Evolutionary conservation across 176 grass and related monocot species (phyloP), one percentile per base, ranked within the genome.

Genomic region (Eragrostis nindensis): DNA sequence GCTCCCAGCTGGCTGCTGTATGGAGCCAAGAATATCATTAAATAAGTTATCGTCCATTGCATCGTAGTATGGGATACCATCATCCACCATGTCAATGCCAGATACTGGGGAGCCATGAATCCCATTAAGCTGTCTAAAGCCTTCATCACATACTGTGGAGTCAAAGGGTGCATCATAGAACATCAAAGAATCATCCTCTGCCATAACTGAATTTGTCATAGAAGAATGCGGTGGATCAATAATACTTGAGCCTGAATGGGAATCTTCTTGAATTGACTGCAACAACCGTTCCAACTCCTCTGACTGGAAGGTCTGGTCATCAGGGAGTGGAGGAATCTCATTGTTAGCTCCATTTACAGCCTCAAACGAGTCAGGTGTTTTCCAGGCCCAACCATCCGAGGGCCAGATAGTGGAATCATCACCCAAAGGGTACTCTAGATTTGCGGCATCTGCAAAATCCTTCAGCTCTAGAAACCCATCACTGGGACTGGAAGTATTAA

Each of bases 381-480:
- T 49, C 81, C 81, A 87, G 43, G 85, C 21, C 54, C 47, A 85
- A 71, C 26, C 82, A 88, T 82, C 89, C 5, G 82, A 85, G 61
- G 82, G 76, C 77, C 82, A 88, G 47, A 85, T 45, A 7, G 80
- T 81, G 52, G 89, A 90, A 24, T 66, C 78, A 86, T 85, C 79
- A 27, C 4, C 81, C 8, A 80, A 21, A 75, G 76, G 66, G 22
- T 45, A 73, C 62, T 84, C 72, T 24, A 74, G 62, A 86, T 86
- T 80, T 71, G 63, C 47, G 54, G 55, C 54, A 92, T 89, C 86
- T 74, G 57, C 80, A 73, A 90, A 83, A 83, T 98, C 95, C 69
- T 95, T 94, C 71, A 98, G 71, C 77, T 95, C 90, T 22, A 98
- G 63, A 47, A 81, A 98, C 65, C 78, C 95, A 64, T 93, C 84